Percentiles rank a stretch among this genome's conserved stretches.
Conservation (phyloP, 495 filamentous ascomycete species). For the Hypoxylon cercidicola region DNA sequence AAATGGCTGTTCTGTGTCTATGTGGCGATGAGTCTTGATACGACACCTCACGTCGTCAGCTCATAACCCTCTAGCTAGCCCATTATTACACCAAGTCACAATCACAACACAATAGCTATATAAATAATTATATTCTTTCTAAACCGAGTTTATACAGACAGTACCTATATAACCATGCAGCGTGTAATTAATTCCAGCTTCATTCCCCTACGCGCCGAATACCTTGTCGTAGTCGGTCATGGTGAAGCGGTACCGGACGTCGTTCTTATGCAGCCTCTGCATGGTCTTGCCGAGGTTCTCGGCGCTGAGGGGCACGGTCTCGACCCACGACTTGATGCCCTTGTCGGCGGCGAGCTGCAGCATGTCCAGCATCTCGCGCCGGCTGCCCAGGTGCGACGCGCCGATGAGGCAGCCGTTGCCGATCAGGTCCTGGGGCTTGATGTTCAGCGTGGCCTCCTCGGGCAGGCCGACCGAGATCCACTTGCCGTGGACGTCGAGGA, state of each 20-base stretch:
- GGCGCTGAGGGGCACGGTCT: conserved; percentile 77
- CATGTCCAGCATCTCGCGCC: conserved; percentile 85
- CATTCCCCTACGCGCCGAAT: conserved; percentile 46
- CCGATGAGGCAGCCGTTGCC: conserved; percentile 82
- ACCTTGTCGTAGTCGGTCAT: conserved; percentile 61
- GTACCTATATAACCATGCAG: neutral
- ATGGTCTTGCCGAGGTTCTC: conserved; percentile 76
- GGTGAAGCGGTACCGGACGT: conserved; percentile 66
- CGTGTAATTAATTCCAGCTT: neutral
- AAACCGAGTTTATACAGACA: neutral
- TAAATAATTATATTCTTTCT: no score
- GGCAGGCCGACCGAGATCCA: conserved; percentile 88
- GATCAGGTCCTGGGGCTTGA: conserved; percentile 81
- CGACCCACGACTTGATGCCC: conserved; percentile 82
- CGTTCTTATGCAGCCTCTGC: conserved; percentile 73
- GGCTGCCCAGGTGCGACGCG: conserved; percentile 82
- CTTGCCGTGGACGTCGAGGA: conserved; percentile 83
- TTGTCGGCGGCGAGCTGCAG: conserved; percentile 82
- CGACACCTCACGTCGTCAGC: no score
- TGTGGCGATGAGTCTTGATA: no score
- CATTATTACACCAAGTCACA: no score
- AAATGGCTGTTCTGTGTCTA: no score
- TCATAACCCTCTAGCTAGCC: no score
- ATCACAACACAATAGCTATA: no score
- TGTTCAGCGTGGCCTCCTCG: conserved; percentile 76